Base-by-base conservation (phyloP, 208 protist species). In the Leishmania braziliensis region DNA sequence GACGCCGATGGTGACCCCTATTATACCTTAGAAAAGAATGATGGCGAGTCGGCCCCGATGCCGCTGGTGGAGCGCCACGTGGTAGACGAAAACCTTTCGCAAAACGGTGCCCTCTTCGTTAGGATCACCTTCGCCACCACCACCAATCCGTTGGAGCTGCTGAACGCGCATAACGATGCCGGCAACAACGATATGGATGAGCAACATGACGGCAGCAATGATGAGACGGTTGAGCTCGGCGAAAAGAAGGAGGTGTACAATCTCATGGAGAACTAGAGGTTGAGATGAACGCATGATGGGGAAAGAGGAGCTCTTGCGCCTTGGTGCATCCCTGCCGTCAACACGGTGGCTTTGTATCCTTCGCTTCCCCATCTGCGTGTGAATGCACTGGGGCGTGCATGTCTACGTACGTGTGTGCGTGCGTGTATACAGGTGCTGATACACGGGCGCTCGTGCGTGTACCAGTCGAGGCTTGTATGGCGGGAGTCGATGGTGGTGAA, bases 141-240 rank as follows among this genome's bases (percentile, higher is more conserved):
- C 33, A 83, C 83, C 10, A 96, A 96, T 80, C 94, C 92, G 48
- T 82, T 95, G 6, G 86, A 95, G 53, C 77, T 82, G 43, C 78
- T 95, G n/a, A 91, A 91, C 84, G 43, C 65, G 20, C 60, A 87
- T 39, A 85, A 66, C 80, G 65, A 43, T 10, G 33, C 3, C 8
- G 66, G 51, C 36, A 54, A 9, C 54, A 43, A 63, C 51, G 75
- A 43, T 39, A 39, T 39, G 9, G 60, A 14, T 1, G 39, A 18
- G 12, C 2, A 10, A 54, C 50, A 56, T 29, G 29, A 39, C 46
- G 50, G 39, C 53, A 75, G 23, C 26, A 36, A 14, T 9, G 48
- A 20, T 36, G 75, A 78, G 29, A 88, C 75, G 33, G 87, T 91
- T 3, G 73, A 84, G 66, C 26, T 88, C 10, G 88, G 88, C 29